phyloP scores from a whole-genome alignment of 208 protist species.

The Crithidia expoeki region DNA sequence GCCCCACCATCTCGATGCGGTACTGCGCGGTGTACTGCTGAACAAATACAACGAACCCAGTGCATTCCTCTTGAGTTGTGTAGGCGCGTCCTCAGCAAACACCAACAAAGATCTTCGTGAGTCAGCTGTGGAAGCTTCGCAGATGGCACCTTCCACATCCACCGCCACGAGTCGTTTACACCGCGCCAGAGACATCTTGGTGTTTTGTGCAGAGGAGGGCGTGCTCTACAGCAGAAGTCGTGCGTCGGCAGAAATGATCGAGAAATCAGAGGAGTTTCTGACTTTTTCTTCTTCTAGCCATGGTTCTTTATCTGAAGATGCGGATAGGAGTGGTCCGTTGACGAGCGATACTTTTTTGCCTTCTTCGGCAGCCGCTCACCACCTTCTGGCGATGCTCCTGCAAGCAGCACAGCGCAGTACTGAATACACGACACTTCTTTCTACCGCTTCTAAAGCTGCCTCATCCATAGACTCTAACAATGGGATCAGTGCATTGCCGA shows the following conservation, averaged over 20 bases:
- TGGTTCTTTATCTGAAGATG: neutral
- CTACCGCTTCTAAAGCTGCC: neutral
- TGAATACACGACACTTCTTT: neutral
- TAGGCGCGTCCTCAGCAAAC: neutral
- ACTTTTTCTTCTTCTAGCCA: neutral
- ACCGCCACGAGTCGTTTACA: slow-evolving; percentile 25
- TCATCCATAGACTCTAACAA: neutral
- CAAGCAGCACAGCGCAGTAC: slow-evolving; percentile 22
- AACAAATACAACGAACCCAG: slow-evolving; percentile 34
- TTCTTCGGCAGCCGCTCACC: slow-evolving; percentile 17
- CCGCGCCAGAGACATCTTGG: slow-evolving; percentile 24
- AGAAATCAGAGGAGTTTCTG: neutral
- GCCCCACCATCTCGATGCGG: slow-evolving; percentile 53
- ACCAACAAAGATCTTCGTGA: neutral
- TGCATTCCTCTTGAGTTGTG: slow-evolving; percentile 5
- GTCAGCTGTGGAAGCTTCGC: neutral
- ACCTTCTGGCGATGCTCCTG: slow-evolving; percentile 20
- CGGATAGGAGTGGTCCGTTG: neutral
- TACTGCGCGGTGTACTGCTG: slow-evolving; percentile 48
- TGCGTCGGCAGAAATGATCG: neutral
- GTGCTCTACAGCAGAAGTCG: neutral
- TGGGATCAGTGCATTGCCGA: neutral
- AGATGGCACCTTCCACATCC: slow-evolving; percentile 7
- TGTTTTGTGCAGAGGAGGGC: slow-evolving; percentile 34
- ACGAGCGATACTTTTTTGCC: slow-evolving; percentile 1